Evolutionary conservation across 352 stramenopile species (phyloP).

Genomic region (Blastocystis sp.): DNA sequence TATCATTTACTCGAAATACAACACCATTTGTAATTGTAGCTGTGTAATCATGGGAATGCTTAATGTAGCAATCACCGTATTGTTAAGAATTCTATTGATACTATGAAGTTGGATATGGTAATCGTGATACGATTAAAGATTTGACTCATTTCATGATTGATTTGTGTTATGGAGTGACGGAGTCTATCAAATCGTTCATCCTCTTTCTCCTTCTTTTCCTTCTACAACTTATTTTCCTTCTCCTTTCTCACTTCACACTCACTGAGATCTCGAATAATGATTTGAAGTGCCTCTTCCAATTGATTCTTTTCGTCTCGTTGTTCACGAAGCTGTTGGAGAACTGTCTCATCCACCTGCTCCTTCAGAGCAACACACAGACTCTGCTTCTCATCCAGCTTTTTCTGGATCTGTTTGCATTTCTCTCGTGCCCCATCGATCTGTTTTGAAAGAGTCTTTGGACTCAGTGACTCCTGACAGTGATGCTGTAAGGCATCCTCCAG

Average conservation of each 20-base stretch:
- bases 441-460: too few relatives aligned
- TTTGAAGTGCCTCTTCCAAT: background rate
- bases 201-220: background rate
- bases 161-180: background rate
- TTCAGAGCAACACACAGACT: background rate
- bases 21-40: slow-evolving; percentile 18
- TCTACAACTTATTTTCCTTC: background rate
- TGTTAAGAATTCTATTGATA: background rate
- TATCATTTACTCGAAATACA: background rate
- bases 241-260: background rate
- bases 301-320: background rate
- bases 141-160: background rate
- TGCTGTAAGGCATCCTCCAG: background rate
- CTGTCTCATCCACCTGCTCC: background rate
- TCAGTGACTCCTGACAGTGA: background rate
- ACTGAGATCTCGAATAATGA: background rate
- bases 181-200: slow-evolving; percentile 1
- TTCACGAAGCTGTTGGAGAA: background rate
- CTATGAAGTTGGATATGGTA: background rate
- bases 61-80: slow-evolving; percentile 58
- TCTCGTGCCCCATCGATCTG: too few relatives aligned
- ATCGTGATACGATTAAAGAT: slow-evolving; percentile 20
- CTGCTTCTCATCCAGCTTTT: background rate
- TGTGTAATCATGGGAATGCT: slow-evolving; percentile 11
- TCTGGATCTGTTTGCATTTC: background rate